Base-by-base conservation (phyloP, 805 yeast genomes). In the Teunomyces pallodes region DNA sequence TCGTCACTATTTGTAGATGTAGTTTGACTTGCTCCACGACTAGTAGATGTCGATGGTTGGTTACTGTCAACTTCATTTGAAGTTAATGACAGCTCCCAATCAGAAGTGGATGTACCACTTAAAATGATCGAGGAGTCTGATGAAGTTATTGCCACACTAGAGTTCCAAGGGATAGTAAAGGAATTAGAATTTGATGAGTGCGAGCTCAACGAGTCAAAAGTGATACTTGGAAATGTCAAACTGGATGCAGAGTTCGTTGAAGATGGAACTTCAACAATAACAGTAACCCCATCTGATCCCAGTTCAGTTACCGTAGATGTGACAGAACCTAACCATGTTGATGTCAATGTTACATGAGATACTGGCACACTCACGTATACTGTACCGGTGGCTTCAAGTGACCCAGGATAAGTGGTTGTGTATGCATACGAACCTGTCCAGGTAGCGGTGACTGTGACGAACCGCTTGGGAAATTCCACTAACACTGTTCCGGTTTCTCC, bases 221-320 rank as follows among this genome's bases (percentile, higher is more conserved):
- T 31, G 13, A 31, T 31, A n/a, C 14, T 9, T 8, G 35, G 14
- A 9, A n/a, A 31, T 5, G 35, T 31, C 6, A 14, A 31, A 31
- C 35, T n/a, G 6, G 14, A n/a, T 6, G 6, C 35, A 12, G 42
- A 20, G 42, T 24, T 27, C 3, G 41, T 33, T 5, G 46, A 33
- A 6, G 38, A 29, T 10, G 58, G 56, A 24, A 47, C 46, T 16
- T 48, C 48, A n/a, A 54, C 52, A 14, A 50, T 43, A 8, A 50
- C 54, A 31, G 58, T 29, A 13, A 41, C 47, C 16, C 47, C 40
- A 24, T 40, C 53, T 4, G 50, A 29, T 8, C 20, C 20, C 20
- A 17, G 13, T 10, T 12, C 28, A 17, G 29, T 12, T 5, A 36
- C 6, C 2, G 47, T 38, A n/a, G 41, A n/a, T 16, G 49, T 42